Conservation (phyloP, 1,284 basidiomycete species). For the Ceratobasidium theobromae region DNA sequence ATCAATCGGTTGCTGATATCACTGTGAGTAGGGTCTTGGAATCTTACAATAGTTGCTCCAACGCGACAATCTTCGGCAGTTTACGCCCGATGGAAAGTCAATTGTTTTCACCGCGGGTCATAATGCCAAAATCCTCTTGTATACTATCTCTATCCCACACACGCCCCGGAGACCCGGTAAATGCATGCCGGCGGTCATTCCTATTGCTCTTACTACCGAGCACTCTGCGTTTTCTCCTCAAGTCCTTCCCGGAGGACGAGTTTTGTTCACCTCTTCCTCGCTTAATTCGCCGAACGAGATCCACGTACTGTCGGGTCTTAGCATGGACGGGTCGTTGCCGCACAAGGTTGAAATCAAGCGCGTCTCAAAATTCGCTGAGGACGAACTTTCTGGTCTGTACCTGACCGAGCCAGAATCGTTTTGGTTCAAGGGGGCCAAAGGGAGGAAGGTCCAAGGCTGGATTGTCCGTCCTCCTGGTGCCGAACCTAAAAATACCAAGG, state of each 20-base stretch:
- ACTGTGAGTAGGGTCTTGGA: background rate
- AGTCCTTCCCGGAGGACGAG: constrained; percentile 56
- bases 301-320: constrained; percentile 58
- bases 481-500: constrained; percentile 22
- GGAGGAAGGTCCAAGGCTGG: constrained; percentile 78
- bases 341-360: constrained; percentile 45
- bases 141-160: constrained; percentile 61
- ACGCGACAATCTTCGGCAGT: too few relatives aligned
- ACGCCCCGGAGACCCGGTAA: constrained; percentile 54
- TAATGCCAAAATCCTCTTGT: constrained; percentile 72
- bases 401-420: constrained; percentile 71
- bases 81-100: constrained; percentile 67
- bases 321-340: constrained; percentile 33
- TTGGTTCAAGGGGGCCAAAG: constrained; percentile 79
- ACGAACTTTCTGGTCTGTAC: constrained; percentile 57
- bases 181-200: constrained; percentile 50
- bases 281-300: constrained; percentile 73
- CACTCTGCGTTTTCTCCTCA: constrained; percentile 64
- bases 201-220: constrained; percentile 58
- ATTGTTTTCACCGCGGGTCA: constrained; percentile 78
- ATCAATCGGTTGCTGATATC: constrained; percentile 62
- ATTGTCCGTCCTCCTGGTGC: constrained; percentile 60
- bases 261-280: constrained; percentile 69
- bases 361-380: constrained; percentile 62
- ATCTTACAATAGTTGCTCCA: too few relatives aligned